Conservation (phyloP, 1,139 yeast genomes). For the Yarrowia galli region DNA sequence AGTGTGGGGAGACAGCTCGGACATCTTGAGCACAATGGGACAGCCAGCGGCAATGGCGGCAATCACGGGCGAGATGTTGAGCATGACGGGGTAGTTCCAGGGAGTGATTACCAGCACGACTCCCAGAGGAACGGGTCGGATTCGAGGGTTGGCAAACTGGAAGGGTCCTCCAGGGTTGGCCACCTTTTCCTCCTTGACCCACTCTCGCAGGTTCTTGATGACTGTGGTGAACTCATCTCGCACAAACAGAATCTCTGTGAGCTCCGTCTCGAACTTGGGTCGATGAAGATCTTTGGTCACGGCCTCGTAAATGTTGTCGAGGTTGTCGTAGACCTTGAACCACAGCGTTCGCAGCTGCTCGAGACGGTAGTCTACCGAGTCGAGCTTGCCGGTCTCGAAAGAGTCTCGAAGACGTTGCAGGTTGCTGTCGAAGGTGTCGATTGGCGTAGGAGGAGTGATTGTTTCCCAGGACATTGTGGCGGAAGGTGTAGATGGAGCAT, state of each 20-base stretch:
- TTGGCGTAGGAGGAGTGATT: conserved; percentile 31
- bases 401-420: conserved; percentile 27
- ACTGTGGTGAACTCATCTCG: conserved; percentile 65
- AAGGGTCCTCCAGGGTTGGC: conserved; percentile 58
- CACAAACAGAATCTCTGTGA: conserved; percentile 62
- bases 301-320: conserved; percentile 63
- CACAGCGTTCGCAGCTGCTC: conserved; percentile 72
- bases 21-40: conserved; percentile 78
- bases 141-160: conserved; percentile 50
- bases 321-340: conserved; percentile 69
- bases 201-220: conserved; percentile 64
- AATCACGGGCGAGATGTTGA: conserved; percentile 70
- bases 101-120: conserved; percentile 79
- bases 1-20: conserved; percentile 74
- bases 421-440: conserved; percentile 17
- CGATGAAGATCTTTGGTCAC: conserved; percentile 72
- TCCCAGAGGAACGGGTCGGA: conserved; percentile 58
- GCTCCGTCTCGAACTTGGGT: conserved; percentile 64
- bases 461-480: conserved; percentile 29
- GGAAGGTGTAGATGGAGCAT: not conserved
- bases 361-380: conserved; percentile 64
- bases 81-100: conserved; percentile 81
- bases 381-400: conserved; percentile 60
- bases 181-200: conserved; percentile 65
- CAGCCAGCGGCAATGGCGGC: conserved; percentile 93